Evolutionary conservation across 495 filamentous ascomycete species (phyloP), one percentile per base, ranked within the genome.

Genomic region (Staphylotrichum tortipilum): DNA sequence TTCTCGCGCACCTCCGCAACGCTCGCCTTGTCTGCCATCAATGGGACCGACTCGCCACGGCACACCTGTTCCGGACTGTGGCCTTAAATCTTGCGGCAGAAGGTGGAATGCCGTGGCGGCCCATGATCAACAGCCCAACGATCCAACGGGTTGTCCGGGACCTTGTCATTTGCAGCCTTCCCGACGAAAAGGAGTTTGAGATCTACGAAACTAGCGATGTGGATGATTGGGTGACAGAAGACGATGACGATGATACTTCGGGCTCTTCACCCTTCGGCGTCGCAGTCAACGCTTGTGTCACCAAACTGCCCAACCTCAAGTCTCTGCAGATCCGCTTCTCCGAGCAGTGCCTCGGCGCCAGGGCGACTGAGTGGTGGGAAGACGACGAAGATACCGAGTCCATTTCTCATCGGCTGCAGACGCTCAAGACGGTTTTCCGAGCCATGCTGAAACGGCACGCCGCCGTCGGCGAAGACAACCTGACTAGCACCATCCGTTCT

Each of bases 21-120:
- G 49, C 49, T 18, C 49, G 49, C n/a, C 49, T 52, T 10, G 49
- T 52, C 22, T 52, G 49, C 21, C 49, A 33, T 11, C 40, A 39
- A 30, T 52, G 49, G 49, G 45, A 52, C 40, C 6, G 9, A 22
- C 30, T 29, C n/a, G 28, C 26, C 22, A 23, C 40, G 21, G 7
- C 19, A 31, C 40, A 44, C 40, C 29, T 52, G 18, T 52, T 52
- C 21, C 40, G 49, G 14, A 28, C 33, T 22, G 7, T 45, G n/a
- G 24, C 49, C 35, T 40, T 52, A 4, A 6, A 35, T n/a, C 30
- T 26, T 15, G 4, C 9, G 14, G 6, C 18, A 17, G 18, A 37
- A 38, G 22, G 3, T 52, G 40, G 38, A 36, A 37, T 14, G 19
- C n/a, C 9, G 31, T 12, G 5, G 31, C 11, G n/a, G n/a, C 31